Percentiles rank a stretch among this genome's conserved stretches.
Conservation (phyloP, 495 filamentous ascomycete species). For the Aspergillus indologenus region DNA sequence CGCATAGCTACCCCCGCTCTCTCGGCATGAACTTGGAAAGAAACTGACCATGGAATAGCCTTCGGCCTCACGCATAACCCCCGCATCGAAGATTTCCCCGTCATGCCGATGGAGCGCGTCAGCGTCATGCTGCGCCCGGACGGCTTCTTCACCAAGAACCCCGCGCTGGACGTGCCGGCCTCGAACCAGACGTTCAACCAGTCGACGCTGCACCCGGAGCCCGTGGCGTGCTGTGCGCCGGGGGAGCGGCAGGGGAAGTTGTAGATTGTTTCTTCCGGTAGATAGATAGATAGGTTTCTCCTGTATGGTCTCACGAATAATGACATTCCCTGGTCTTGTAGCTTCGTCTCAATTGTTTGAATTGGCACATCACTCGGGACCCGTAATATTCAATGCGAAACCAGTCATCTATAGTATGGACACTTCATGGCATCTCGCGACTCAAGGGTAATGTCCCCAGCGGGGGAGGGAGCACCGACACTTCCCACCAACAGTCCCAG, state of each 20-base stretch:
- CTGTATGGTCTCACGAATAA: too few relatives aligned
- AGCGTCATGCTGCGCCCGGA: conserved; percentile 64
- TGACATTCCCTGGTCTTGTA: too few relatives aligned
- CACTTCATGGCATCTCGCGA: too few relatives aligned
- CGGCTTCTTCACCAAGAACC: conserved; percentile 75
- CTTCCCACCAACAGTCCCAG: too few relatives aligned
- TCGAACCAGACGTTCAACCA: conserved; percentile 38
- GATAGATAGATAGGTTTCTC: too few relatives aligned
- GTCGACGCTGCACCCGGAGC: conserved; percentile 38
- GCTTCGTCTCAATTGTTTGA: too few relatives aligned
- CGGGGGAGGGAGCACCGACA: too few relatives aligned
- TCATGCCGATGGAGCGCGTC: conserved; percentile 56
- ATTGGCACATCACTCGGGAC: too few relatives aligned
- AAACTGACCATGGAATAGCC: conserved; percentile 26
- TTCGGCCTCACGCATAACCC: conserved; percentile 63
- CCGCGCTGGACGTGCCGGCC: conserved; percentile 63
- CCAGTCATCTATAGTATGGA: too few relatives aligned
- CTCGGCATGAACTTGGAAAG: neutral
- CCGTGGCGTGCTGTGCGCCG: conserved; percentile 30
- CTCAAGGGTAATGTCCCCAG: too few relatives aligned
- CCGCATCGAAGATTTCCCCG: conserved; percentile 61
- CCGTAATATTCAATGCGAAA: too few relatives aligned
- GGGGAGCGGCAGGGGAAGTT: conserved; percentile 30
- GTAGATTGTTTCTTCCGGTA: conserved; percentile 7
- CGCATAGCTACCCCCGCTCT: too few relatives aligned